Conservation (phyloP, 2,329 filamentous ascomycete species). For the Xylaria sp. region DNA sequence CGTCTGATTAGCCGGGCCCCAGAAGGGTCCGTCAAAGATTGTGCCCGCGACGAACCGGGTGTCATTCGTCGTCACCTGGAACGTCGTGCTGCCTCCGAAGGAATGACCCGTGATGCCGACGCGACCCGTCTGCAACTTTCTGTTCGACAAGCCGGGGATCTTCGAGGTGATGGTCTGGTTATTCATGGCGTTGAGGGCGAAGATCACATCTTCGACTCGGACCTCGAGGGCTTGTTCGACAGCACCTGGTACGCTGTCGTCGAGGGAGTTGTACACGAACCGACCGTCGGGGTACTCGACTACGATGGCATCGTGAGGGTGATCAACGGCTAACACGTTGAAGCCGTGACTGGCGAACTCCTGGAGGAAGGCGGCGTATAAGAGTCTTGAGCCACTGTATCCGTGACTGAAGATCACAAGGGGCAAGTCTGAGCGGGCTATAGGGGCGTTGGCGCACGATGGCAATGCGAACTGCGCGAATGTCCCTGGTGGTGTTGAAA, state of each 20-base stretch:
- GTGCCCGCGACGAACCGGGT: slow-evolving; percentile 25
- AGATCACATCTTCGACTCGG: slow-evolving; percentile 21
- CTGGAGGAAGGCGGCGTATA: slow-evolving; percentile 18
- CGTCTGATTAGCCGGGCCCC: slow-evolving; percentile 19
- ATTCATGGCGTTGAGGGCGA: slow-evolving; percentile 19
- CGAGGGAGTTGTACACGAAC: slow-evolving; percentile 13
- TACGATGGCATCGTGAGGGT: slow-evolving; percentile 18
- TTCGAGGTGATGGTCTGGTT: slow-evolving; percentile 20
- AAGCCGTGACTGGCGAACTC: slow-evolving; percentile 29
- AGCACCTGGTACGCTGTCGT: neutral
- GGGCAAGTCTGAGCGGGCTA: slow-evolving; percentile 22
- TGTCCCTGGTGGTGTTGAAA: neutral
- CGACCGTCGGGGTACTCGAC: slow-evolving; percentile 32
- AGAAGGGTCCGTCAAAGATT: slow-evolving; percentile 26
- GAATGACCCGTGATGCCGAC: slow-evolving; percentile 27
- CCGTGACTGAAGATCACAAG: slow-evolving; percentile 30
- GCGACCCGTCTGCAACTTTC: neutral
- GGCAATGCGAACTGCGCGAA: slow-evolving; percentile 23
- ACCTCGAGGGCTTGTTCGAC: slow-evolving; percentile 7
- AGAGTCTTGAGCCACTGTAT: slow-evolving; percentile 19
- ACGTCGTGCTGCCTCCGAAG: slow-evolving; percentile 24
- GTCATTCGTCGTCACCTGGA: slow-evolving; percentile 21
- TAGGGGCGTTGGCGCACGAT: slow-evolving; percentile 11
- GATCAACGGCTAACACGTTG: slow-evolving; percentile 28
- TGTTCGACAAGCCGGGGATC: slow-evolving; percentile 10